A percentile compares a stretch with the other conserved stretches of the same genome.
phyloP scores from a whole-genome alignment of 192 early-diverging fungal species.

The Coemansia sp. region DNA sequence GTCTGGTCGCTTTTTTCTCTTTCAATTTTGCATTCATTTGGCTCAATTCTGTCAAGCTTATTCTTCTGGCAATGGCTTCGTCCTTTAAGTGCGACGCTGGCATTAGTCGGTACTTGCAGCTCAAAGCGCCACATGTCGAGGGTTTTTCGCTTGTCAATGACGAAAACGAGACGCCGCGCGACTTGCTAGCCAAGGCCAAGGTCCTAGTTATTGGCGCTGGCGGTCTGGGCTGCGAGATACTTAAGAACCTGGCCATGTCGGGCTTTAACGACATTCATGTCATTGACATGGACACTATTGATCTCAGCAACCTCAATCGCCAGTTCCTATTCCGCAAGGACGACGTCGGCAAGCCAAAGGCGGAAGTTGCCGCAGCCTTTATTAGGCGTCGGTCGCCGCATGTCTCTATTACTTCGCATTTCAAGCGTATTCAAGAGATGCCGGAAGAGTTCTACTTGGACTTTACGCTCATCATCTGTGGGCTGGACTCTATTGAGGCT shows the following conservation, averaged over 20 bases:
- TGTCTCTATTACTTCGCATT: conserved; percentile 71
- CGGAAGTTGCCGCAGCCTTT: conserved; percentile 73
- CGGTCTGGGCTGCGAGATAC: conserved; percentile 80
- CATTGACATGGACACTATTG: conserved; percentile 90
- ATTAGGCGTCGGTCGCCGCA: conserved; percentile 67
- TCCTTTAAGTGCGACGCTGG: conserved; percentile 21
- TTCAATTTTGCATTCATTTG: conserved; percentile 1
- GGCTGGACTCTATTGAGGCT: conserved; percentile 93
- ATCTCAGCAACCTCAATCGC: conserved; percentile 79
- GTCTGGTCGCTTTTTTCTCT: neutral
- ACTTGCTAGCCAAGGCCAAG: conserved; percentile 57
- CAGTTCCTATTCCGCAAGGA: conserved; percentile 78
- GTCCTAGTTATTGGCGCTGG: conserved; percentile 83
- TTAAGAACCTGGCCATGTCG: conserved; percentile 77
- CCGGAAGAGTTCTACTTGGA: conserved; percentile 88
- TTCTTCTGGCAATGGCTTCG: conserved; percentile 10
- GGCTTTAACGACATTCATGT: conserved; percentile 80
- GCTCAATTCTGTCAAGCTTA: conserved; percentile 1
- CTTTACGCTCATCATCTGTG: conserved; percentile 88
- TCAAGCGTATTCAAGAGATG: conserved; percentile 95
- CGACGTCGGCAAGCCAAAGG: conserved; percentile 78
- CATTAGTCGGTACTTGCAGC: conserved; percentile 36
- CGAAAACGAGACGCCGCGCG: conserved; percentile 42
- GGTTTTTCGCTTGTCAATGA: conserved; percentile 53
- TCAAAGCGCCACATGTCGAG: conserved; percentile 47